These are phyloP conservation scores for Diplodia corticola DNA, from an alignment of 2,329 filamentous ascomycete genomes.

Conservation along the genomic window DNA sequence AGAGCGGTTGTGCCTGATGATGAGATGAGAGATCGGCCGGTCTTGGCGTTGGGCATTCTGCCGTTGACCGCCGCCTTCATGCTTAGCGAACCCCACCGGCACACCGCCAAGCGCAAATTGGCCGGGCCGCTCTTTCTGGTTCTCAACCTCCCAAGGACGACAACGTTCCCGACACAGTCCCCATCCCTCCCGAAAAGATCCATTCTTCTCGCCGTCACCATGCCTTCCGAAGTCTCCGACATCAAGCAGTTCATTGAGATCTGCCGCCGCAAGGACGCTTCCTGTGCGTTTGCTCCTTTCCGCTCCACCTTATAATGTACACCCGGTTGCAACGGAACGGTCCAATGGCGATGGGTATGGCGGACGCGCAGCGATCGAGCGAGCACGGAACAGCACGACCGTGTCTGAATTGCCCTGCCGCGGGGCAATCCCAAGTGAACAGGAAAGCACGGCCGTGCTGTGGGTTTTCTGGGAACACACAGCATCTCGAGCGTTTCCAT, in stretches of 20 bases:
- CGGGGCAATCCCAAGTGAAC: neutral
- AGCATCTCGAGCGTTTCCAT: neutral
- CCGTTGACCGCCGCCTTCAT: neutral
- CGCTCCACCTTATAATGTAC: slow-evolving; percentile 1
- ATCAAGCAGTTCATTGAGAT: slow-evolving; percentile 99
- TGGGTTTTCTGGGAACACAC: neutral
- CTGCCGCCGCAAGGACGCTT: slow-evolving; percentile 98
- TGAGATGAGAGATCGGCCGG: neutral
- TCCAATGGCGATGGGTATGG: neutral
- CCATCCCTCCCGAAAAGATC: neutral
- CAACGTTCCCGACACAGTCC: slow-evolving; percentile 19
- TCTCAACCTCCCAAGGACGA: slow-evolving; percentile 5
- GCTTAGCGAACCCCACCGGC: slow-evolving; percentile 12
- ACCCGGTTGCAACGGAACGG: neutral
- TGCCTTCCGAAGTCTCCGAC: slow-evolving; percentile 97
- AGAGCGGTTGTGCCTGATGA: neutral
- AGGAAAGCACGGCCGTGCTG: neutral
- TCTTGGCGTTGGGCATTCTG: neutral
- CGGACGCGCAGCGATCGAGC: slow-evolving; percentile 2
- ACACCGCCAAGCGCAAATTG: slow-evolving; percentile 18
- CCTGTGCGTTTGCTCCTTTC: slow-evolving; percentile 68
- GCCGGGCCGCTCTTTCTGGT: neutral
- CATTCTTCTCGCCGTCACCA: slow-evolving; percentile 62
- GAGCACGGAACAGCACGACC: neutral
- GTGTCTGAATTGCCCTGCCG: neutral